Percentiles rank a stretch among this genome's conserved stretches.
phyloP scores from a whole-genome alignment of 75 land plant species.

The Sequoiadendron giganteum region DNA sequence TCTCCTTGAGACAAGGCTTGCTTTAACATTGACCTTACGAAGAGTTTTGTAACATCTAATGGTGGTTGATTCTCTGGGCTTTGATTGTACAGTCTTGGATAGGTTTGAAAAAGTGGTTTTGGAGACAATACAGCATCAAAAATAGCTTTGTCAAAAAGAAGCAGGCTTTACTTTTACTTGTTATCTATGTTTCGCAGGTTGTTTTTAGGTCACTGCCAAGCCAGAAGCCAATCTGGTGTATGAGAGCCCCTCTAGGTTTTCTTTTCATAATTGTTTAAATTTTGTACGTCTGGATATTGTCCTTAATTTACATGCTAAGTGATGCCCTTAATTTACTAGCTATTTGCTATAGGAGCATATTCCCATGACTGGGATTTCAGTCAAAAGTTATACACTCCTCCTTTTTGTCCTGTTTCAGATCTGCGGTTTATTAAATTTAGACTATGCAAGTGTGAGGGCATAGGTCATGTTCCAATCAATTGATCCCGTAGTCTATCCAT shows the following conservation, averaged over 20 bases:
- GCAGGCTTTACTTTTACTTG: neutral
- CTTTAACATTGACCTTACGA: neutral
- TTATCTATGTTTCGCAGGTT: neutral
- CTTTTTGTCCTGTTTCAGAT: neutral
- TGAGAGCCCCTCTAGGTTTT: too few relatives aligned
- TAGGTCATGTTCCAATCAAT: neutral
- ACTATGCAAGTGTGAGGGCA: neutral
- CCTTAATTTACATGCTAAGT: neutral
- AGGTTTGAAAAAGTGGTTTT: neutral
- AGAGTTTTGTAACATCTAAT: neutral
- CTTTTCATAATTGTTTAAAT: too few relatives aligned
- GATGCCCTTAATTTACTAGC: neutral
- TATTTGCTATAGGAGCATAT: neutral
- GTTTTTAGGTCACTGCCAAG: neutral
- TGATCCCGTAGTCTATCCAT: neutral
- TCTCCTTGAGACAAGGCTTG: neutral
- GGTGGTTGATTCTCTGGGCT: neutral
- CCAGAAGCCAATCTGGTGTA: neutral
- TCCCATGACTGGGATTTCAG: neutral
- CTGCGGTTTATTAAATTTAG: neutral
- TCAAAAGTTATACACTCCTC: neutral
- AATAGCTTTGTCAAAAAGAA: neutral
- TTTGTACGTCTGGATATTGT: neutral
- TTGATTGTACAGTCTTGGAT: neutral
- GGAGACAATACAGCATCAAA: neutral